Conservation (phyloP, 2,329 filamentous ascomycete genomes). For the Daldinia eschscholtzii region DNA sequence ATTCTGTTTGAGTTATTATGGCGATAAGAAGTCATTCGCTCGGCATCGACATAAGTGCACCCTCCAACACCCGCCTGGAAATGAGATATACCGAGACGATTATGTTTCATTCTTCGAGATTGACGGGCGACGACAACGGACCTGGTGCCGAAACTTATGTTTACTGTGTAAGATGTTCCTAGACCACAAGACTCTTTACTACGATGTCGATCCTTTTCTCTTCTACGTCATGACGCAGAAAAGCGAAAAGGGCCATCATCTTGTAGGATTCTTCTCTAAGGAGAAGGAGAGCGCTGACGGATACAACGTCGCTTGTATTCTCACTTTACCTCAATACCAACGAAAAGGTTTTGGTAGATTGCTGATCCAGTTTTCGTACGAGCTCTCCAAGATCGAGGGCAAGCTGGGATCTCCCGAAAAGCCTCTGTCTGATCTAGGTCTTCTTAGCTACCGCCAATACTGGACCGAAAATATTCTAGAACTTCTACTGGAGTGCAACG, state of each 20-base stretch:
- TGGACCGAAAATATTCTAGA: conserved; percentile 97
- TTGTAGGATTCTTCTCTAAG: conserved; percentile 99
- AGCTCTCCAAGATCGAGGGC: conserved; percentile 93
- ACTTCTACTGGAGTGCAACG: conserved; percentile 79
- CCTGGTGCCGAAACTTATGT: conserved; percentile 97
- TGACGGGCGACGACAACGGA: conserved; percentile 91
- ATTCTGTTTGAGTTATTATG: conserved; percentile 94
- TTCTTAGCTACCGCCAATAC: conserved; percentile 95
- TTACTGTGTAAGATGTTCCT: conserved; percentile 95
- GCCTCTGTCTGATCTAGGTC: conserved; percentile 90
- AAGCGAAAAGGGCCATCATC: conserved; percentile 89
- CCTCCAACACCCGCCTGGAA: conserved; percentile 91
- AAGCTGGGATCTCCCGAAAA: conserved; percentile 98
- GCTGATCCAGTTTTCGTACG: conserved; percentile 97
- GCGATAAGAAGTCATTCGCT: conserved; percentile 82
- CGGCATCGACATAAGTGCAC: conserved; percentile 92
- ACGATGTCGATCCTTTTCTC: conserved; percentile 98
- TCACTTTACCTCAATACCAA: conserved; percentile 96
- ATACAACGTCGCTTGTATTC: conserved; percentile 98
- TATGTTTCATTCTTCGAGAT: conserved; percentile 97
- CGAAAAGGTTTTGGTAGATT: conserved; percentile 93
- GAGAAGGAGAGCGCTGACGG: conserved; percentile 97
- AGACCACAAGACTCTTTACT: conserved; percentile 96
- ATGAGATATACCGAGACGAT: conserved; percentile 97
- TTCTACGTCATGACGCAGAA: conserved; percentile 98